Evolutionary conservation across 768 basidiomycete species (phyloP).

Genomic region (Sutorius australiensis): DNA sequence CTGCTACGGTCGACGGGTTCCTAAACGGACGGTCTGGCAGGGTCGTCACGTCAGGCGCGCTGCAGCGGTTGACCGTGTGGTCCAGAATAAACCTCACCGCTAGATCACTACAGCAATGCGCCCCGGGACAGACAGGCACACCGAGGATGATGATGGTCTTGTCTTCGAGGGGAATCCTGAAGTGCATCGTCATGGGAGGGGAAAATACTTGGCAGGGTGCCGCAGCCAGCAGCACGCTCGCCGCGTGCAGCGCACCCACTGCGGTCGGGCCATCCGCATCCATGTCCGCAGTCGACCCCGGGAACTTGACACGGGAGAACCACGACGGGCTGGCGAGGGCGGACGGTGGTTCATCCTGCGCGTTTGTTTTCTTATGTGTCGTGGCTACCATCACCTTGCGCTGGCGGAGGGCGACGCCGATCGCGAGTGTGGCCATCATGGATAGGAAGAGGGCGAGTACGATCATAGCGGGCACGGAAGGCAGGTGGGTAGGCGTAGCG

Average conservation of each 20-base stretch:
- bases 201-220: constrained; percentile 22
- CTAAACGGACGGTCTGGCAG: neutral
- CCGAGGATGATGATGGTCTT: constrained; percentile 24
- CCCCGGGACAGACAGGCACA: neutral
- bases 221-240: constrained; percentile 23
- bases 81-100: neutral
- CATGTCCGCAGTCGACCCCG: neutral
- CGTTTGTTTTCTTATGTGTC: neutral
- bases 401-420: constrained; percentile 22
- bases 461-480: constrained; percentile 21
- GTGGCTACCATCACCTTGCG: neutral
- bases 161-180: constrained; percentile 16
- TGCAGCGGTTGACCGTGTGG: too few relatives aligned
- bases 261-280: constrained; percentile 7
- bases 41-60: neutral
- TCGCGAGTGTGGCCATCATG: constrained; percentile 18
- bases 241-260: constrained; percentile 23
- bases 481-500: constrained; percentile 3
- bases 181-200: constrained; percentile 21
- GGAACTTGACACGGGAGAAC: constrained; percentile 2
- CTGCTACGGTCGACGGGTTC: neutral
- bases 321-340: neutral
- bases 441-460: constrained; percentile 13
- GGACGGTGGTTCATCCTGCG: neutral
- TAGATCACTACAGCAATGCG: constrained; percentile 5